Evolutionary conservation across 2,329 filamentous ascomycete species (phyloP), one percentile per base, ranked within the genome.

Genomic region (Lasiodiplodia hormozganensis): DNA sequence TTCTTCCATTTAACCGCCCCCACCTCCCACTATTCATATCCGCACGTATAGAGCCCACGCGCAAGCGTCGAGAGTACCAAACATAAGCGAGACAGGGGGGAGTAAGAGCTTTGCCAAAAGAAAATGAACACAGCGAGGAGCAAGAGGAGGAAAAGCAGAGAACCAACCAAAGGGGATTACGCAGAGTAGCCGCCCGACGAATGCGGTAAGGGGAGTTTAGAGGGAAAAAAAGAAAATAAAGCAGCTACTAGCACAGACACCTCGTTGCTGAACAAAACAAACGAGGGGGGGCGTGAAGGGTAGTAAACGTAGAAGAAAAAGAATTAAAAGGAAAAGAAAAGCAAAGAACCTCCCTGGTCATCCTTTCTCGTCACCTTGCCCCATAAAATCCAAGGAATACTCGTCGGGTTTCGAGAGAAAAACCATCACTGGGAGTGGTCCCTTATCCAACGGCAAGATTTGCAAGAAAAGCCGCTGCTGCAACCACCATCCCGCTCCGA

Each of bases 171-270:
- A 11, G 8, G 38, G 65, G 52, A 60, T 62, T 38, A 65, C 40
- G 47, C 54, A 25, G 36, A 65, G 54, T 43, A 28, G 54, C 49
- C 36, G 38, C 62, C 69, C 53, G 38, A 56, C 23, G 52, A 47
- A 47, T 47, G n/a, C 43, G 43, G 43, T 47, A 10, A 47, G 18
- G 56, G 38, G 28, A 66, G 21, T 18, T 7, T 23, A 23, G 52
- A 28, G 21, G n/a, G 18, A 65, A 18, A 28, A 43, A 34, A 54
- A 34, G 8, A 66, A 47, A 49, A 21, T 31, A 31, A 34, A 56
- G 64, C 69, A 68, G 58, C 68, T 67, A 40, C 38, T 64, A 54
- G 34, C 54, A 52, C 68, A 60, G 67, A 43, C 69, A 53, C 65
- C 58, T 58, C 38, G n/a, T 51, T 58, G 62, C 56, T 49, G 62